phyloP scores from a whole-genome alignment of 495 filamentous ascomycete genomes.

The Xylaria flabelliformis region DNA sequence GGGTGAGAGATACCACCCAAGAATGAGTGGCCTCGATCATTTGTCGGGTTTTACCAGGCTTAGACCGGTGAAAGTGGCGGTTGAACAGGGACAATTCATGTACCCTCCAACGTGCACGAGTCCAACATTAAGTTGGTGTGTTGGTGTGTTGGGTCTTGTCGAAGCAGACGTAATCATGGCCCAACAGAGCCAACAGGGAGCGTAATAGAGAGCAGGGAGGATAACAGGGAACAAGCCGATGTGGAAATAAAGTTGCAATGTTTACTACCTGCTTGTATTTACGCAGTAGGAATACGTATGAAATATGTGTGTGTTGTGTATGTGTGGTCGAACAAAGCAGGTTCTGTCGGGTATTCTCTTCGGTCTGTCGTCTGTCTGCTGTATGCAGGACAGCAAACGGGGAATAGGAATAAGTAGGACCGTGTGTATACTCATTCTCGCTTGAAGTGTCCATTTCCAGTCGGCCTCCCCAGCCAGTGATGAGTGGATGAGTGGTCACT shows the following conservation, averaged over 20 bases:
- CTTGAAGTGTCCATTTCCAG: not conserved
- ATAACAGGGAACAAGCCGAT: not conserved
- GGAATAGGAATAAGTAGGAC: not conserved
- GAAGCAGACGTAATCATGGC: not conserved
- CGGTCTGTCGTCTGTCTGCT: slow-evolving; percentile 1
- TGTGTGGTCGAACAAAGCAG: slow-evolving; percentile 7
- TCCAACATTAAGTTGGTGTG: not conserved
- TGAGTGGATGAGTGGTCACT: not conserved
- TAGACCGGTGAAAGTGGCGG: slow-evolving; percentile 1
- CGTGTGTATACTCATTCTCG: not conserved
- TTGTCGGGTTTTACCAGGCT: not conserved
- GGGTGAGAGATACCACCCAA: not conserved
- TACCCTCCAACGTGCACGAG: not conserved
- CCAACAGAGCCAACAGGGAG: not conserved
- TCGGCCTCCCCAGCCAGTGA: not conserved
- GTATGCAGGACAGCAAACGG: slow-evolving; percentile 10
- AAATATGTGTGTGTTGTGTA: not conserved
- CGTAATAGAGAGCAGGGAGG: not conserved
- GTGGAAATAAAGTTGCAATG: not conserved
- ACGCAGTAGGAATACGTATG: not conserved
- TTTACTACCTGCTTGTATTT: too few species aligned
- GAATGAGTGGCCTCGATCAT: not conserved
- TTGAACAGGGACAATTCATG: slow-evolving; percentile 2
- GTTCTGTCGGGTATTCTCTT: slow-evolving; percentile 5
- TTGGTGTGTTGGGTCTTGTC: not conserved